Percentiles rank a stretch among this genome's conserved stretches.
These are phyloP conservation scores for Cordyceps tenuipes DNA, from an alignment of 2,329 filamentous ascomycete species.

Conservation along the genomic window DNA sequence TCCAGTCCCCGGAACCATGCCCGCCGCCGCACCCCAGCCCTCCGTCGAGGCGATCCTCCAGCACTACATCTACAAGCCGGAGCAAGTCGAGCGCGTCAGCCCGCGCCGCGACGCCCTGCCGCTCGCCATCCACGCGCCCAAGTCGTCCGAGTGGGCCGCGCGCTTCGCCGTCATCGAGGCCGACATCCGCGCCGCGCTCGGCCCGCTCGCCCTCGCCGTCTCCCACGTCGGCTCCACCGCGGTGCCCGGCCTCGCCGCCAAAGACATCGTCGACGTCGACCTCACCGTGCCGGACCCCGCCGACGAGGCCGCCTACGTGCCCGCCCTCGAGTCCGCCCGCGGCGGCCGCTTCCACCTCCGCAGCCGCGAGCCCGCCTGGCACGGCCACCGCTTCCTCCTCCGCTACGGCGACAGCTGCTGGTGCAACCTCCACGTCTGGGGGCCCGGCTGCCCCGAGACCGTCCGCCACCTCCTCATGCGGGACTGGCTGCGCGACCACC, in stretches of 20 bases:
- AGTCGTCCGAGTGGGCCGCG: conserved; percentile 3
- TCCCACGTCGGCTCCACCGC: conserved; percentile 38
- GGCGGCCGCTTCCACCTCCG: conserved; percentile 34
- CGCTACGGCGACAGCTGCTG: conserved; percentile 22
- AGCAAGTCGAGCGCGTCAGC: conserved; percentile 9
- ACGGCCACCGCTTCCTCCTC: conserved; percentile 34
- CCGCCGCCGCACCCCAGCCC: not conserved
- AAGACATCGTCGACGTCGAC: conserved; percentile 40
- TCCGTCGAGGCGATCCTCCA: not conserved
- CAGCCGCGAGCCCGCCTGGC: conserved; percentile 32
- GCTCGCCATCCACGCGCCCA: conserved; percentile 10
- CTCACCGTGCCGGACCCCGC: conserved; percentile 29
- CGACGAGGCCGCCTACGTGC: conserved; percentile 30
- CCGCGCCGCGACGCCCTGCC: conserved; percentile 6
- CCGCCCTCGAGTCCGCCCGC: conserved; percentile 27
- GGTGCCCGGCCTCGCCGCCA: conserved; percentile 35
- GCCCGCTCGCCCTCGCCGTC: conserved; percentile 23
- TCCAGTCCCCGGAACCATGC: not conserved
- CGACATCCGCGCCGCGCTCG: conserved; percentile 22
- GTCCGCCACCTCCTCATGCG: conserved; percentile 32
- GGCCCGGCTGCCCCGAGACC: conserved; percentile 28
- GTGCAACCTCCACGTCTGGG: conserved; percentile 36
- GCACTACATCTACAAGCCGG: conserved; percentile 8
- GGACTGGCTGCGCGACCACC: conserved; percentile 29
- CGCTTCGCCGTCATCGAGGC: conserved; percentile 19